A percentile compares a stretch with the other conserved stretches of the same genome.
Evolutionary conservation across 2,329 filamentous ascomycete species (phyloP).

Genomic region (Curvularia verruculosa): DNA sequence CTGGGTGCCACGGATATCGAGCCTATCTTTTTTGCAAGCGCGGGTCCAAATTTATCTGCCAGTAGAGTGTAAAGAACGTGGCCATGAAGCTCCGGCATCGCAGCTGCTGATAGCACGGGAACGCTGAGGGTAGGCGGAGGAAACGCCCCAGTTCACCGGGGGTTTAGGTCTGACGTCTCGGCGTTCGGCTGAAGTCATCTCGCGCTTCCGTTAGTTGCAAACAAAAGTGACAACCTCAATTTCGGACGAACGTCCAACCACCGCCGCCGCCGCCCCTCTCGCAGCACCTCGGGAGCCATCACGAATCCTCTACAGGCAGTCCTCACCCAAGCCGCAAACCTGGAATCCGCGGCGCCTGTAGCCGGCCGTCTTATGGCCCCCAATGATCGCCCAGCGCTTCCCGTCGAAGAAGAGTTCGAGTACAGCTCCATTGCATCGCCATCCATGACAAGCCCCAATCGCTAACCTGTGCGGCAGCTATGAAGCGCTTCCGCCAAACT

Average conservation of each 20-base stretch:
- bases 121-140: constrained; percentile 7
- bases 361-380: constrained; percentile 50
- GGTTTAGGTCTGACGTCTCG: constrained; percentile 31
- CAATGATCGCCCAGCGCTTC: constrained; percentile 47
- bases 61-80: neutral
- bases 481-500: constrained; percentile 92
- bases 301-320: constrained; percentile 6
- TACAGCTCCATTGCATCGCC: constrained; percentile 32
- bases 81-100: constrained; percentile 4
- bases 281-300: constrained; percentile 13
- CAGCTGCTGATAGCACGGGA: constrained; percentile 16
- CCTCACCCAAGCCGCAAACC: constrained; percentile 34
- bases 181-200: constrained; percentile 34
- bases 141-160: constrained; percentile 10
- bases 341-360: constrained; percentile 45
- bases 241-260: constrained; percentile 19
- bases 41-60: no score
- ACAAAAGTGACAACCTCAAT: constrained; percentile 36
- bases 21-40: neutral
- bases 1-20: neutral
- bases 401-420: constrained; percentile 50
- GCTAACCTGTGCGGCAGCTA: constrained; percentile 63
- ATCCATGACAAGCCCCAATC: constrained; percentile 7
- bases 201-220: constrained; percentile 35
- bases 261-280: constrained; percentile 21